Percentiles rank a stretch among this genome's conserved stretches.
Evolutionary conservation across 148 eudicot species (phyloP).

Genomic region (Fagopyrum esculentum): DNA sequence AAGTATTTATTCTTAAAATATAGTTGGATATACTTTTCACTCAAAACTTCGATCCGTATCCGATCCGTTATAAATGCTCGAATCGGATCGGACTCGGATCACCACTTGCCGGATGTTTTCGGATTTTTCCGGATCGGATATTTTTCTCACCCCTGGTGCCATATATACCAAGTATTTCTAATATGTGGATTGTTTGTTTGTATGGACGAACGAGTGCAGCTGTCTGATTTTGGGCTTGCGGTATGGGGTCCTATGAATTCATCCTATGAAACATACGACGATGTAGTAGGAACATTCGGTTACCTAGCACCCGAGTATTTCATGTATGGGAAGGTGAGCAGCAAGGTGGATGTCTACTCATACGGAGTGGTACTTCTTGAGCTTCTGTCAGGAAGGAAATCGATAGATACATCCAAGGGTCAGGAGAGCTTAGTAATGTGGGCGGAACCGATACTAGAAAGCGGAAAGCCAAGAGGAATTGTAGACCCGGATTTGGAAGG

Average conservation of each 20-base stretch:
- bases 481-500: slow-evolving; percentile 57
- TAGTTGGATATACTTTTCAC: not conserved
- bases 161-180: no score
- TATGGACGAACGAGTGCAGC: slow-evolving; percentile 22
- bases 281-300: slow-evolving; percentile 93
- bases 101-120: no score
- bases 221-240: slow-evolving; percentile 91
- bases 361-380: slow-evolving; percentile 95
- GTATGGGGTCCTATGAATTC: slow-evolving; percentile 65
- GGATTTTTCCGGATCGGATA: no score
- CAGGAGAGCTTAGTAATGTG: slow-evolving; percentile 94
- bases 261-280: slow-evolving; percentile 42
- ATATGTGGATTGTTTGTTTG: no score
- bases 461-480: slow-evolving; percentile 43
- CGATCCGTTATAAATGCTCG: no score
- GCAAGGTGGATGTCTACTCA: slow-evolving; percentile 85
- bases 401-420: slow-evolving; percentile 59
- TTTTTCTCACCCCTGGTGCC: no score
- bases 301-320: slow-evolving; percentile 96
- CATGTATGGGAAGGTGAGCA: slow-evolving; percentile 95
- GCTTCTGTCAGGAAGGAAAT: slow-evolving; percentile 65
- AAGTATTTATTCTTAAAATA: not conserved
- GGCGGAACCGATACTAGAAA: slow-evolving; percentile 82
- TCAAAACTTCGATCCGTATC: no score
- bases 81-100: no score